Evolutionary conservation across 805 yeast genomes (phyloP).

Genomic region (Hanseniaspora mollemarum): DNA sequence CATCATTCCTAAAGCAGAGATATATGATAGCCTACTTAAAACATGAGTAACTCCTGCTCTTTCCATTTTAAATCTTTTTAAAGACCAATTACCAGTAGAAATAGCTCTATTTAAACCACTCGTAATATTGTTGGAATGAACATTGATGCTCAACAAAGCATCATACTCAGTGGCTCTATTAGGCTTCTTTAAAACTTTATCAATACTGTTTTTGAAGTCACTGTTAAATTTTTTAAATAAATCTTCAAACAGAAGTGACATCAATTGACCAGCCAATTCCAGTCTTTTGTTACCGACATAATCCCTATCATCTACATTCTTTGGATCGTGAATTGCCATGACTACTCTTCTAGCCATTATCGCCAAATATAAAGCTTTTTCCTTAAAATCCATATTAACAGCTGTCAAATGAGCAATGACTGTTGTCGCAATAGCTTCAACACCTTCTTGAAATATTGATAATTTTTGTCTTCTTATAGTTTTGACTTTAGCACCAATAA

Average conservation of each 20-base stretch:
- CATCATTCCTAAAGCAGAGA: conserved; percentile 98
- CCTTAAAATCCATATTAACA: conserved; percentile 72
- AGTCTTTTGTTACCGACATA: conserved; percentile 96
- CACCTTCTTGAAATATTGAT: conserved; percentile 78
- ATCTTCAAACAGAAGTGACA: conserved; percentile 92
- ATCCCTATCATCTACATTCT: conserved; percentile 96
- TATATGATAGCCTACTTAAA: conserved; percentile 77
- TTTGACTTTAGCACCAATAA: conserved; percentile 80
- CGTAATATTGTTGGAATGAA: conserved; percentile 86
- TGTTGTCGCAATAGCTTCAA: conserved; percentile 92
- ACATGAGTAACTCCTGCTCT: conserved; percentile 99
- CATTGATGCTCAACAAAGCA: conserved; percentile 77
- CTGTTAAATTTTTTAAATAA: conserved; percentile 90
- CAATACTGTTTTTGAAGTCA: conserved; percentile 89
- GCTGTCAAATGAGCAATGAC: conserved; percentile 91
- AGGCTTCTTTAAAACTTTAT: conserved; percentile 85
- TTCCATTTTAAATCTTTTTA: conserved; percentile 98
- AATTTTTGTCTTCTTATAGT: conserved; percentile 86
- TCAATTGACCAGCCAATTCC: conserved; percentile 93
- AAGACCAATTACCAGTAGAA: conserved; percentile 97
- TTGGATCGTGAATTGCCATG: conserved; percentile 88
- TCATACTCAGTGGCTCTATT: conserved; percentile 91
- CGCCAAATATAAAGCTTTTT: conserved; percentile 87
- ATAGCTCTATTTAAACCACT: conserved; percentile 92
- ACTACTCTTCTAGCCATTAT: conserved; percentile 93